phyloP scores from a whole-genome alignment of 352 stramenopile genomes.

The Thalassiosira livingstoniorum region DNA sequence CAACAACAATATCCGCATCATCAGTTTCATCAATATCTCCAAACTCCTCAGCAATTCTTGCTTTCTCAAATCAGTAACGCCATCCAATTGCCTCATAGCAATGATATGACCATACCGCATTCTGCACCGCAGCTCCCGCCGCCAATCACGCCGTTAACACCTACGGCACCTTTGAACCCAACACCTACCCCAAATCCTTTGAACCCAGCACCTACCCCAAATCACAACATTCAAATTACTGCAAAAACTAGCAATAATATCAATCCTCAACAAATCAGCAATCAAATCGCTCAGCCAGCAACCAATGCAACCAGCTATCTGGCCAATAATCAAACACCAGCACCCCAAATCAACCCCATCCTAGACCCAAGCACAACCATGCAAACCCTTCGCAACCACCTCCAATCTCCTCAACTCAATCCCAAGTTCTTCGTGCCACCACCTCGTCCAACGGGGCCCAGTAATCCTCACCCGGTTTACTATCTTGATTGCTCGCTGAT shows the following conservation, averaged over 20 bases:
- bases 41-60: too few species aligned
- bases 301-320: neutral
- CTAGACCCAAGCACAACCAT: neutral
- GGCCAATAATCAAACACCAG: neutral
- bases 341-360: neutral
- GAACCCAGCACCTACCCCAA: neutral
- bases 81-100: too few species aligned
- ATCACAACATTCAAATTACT: neutral
- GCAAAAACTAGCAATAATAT: neutral
- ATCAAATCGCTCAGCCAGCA: too few species aligned
- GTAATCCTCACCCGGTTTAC: neutral
- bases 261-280: neutral
- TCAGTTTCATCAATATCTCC: too few species aligned
- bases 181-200: neutral
- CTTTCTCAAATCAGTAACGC: too few species aligned
- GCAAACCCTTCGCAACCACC: neutral
- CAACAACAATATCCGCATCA: too few species aligned
- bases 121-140: too few species aligned
- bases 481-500: conserved; percentile 4
- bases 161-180: neutral
- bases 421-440: neutral
- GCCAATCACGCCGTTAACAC: too few species aligned
- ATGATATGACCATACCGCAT: too few species aligned
- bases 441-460: neutral
- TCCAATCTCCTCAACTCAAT: neutral